Conservation (phyloP, 768 basidiomycete species). For the Suillus subluteus region DNA sequence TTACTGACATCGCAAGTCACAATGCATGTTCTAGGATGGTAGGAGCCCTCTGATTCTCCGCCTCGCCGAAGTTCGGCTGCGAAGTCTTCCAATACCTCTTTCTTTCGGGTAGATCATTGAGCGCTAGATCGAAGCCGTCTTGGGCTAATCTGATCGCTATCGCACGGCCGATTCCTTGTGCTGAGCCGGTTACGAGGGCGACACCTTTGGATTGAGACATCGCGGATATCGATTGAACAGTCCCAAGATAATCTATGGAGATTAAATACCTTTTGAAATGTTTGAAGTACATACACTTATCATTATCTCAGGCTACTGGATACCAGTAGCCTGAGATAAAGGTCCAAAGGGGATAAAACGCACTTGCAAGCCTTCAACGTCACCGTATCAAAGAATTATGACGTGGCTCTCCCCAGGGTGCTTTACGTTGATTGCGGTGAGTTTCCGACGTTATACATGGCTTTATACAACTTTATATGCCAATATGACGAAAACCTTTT, state of each 20-base stretch:
- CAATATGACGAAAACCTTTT: too few relatives aligned
- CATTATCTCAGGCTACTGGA: background rate
- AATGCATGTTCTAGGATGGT: slow-evolving; percentile 20
- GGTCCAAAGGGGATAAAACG: background rate
- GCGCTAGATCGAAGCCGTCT: slow-evolving; percentile 35
- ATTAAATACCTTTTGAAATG: slow-evolving; percentile 2
- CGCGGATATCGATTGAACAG: background rate
- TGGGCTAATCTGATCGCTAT: slow-evolving; percentile 38
- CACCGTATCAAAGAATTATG: too few relatives aligned
- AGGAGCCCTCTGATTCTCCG: slow-evolving; percentile 20
- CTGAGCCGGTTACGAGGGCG: slow-evolving; percentile 41
- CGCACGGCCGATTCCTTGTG: slow-evolving; percentile 29
- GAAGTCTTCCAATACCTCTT: slow-evolving; percentile 31
- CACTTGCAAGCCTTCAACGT: background rate
- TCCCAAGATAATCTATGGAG: background rate
- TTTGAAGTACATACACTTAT: background rate
- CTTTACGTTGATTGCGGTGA: too few relatives aligned
- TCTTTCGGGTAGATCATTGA: slow-evolving; percentile 36
- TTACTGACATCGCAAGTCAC: slow-evolving; percentile 43
- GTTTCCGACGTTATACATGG: too few relatives aligned
- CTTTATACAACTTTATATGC: too few relatives aligned
- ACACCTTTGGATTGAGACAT: slow-evolving; percentile 33
- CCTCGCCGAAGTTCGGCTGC: slow-evolving; percentile 31
- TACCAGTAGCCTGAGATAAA: background rate
- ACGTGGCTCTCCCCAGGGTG: too few relatives aligned